These are phyloP conservation scores for Boletus reticulatus DNA, from an alignment of 768 basidiomycete genomes.

Conservation along the genomic window DNA sequence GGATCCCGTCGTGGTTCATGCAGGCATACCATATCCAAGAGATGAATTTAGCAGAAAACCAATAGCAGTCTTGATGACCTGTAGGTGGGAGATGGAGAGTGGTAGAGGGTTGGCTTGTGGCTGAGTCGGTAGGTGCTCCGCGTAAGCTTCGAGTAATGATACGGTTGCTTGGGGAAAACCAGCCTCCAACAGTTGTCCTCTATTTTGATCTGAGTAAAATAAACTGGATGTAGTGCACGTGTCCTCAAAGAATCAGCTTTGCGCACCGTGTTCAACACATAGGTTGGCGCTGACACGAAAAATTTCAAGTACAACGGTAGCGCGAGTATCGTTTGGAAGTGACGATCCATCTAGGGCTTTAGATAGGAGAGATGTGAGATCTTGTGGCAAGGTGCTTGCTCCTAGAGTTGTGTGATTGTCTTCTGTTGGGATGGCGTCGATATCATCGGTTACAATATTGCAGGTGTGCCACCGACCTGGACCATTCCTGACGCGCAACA, in stretches of 20 bases:
- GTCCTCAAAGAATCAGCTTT: background rate
- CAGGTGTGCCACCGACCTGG: constrained; percentile 37
- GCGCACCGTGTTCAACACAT: constrained; percentile 78
- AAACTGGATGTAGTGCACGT: constrained; percentile 4
- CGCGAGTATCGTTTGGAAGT: constrained; percentile 44
- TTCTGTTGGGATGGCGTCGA: constrained; percentile 39
- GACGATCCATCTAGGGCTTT: constrained; percentile 50
- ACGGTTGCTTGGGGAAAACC: constrained; percentile 67
- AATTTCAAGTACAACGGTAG: constrained; percentile 59
- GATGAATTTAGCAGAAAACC: constrained; percentile 79
- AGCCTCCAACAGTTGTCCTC: constrained; percentile 66
- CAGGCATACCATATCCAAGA: constrained; percentile 65
- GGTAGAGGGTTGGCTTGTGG: constrained; percentile 42
- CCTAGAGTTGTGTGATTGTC: constrained; percentile 74
- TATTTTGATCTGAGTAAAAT: constrained; percentile 61
- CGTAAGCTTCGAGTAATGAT: constrained; percentile 66
- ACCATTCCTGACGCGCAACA: constrained; percentile 54
- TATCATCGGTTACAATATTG: background rate
- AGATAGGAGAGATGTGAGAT: constrained; percentile 59
- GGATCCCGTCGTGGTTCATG: background rate
- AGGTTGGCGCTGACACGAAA: constrained; percentile 80
- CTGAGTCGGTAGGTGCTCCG: constrained; percentile 40
- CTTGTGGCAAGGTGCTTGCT: constrained; percentile 59
- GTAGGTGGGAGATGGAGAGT: constrained; percentile 61
- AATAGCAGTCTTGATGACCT: constrained; percentile 71